These are phyloP conservation scores for Zizania latifolia DNA, from an alignment of 176 grass and related monocot species.

Conservation along the genomic window DNA sequence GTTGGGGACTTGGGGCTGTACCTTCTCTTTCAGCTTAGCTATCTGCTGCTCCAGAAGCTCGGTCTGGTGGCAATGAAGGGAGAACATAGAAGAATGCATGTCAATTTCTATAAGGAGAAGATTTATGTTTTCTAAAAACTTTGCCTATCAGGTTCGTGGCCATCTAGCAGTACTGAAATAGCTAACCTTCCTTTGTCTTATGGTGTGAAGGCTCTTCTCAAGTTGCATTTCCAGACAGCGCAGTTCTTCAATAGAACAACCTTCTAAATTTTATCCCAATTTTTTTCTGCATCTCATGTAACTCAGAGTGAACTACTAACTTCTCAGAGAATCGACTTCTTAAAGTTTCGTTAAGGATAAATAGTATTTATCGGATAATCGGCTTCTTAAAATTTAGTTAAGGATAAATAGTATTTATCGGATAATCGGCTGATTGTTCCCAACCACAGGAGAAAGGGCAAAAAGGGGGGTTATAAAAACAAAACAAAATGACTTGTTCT, in stretches of 20 bases:
- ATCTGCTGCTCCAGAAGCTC: constrained; percentile 52
- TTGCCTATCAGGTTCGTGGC: background rate
- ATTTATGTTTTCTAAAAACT: too few species aligned
- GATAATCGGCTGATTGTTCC: too few species aligned
- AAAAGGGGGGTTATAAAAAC: too few species aligned
- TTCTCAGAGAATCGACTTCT: too few species aligned
- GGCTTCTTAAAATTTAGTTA: too few species aligned
- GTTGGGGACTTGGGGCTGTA: constrained; percentile 1
- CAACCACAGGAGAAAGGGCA: too few species aligned
- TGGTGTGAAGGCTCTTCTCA: constrained; percentile 33
- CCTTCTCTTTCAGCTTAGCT: constrained; percentile 54
- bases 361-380: too few species aligned
- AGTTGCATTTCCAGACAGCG: constrained; percentile 37
- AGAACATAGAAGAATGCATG: too few species aligned
- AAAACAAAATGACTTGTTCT: too few species aligned
- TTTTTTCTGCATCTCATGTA: constrained; percentile 38
- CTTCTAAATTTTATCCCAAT: constrained; percentile 52
- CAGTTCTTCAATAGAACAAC: constrained; percentile 50
- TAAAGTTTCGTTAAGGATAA: too few species aligned
- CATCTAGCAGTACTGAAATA: background rate
- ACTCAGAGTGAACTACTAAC: background rate
- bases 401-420: too few species aligned
- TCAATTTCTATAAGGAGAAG: too few species aligned
- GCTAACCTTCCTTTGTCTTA: constrained; percentile 48
- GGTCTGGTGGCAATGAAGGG: constrained; percentile 29